Evolutionary conservation across 768 basidiomycete species (phyloP), one percentile per base, ranked within the genome.

Genomic region (Boletus huronensis): DNA sequence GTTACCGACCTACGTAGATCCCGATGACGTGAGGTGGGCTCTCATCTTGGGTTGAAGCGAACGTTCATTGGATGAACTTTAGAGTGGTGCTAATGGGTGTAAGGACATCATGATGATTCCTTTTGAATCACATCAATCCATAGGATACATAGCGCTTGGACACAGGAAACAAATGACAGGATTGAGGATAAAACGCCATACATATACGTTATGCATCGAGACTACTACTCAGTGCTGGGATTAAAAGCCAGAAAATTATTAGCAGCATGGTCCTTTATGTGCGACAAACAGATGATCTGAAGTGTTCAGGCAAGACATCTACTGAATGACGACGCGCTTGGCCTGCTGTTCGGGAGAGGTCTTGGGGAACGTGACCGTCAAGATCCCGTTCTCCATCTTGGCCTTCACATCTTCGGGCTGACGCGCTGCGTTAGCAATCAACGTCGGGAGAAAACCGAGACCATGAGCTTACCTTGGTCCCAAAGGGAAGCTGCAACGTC

Each of bases 301-400:
- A n/a, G n/a, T n/a, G n/a, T n/a, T n/a, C 19, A 14, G 7, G 26
- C 17, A 16, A 21, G 14, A 28, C n/a, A 28, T 47, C 45, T 54
- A 54, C 44, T 51, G 45, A 21, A 62, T 39, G 3, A 63, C 61
- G 48, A 81, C 74, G 46, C 69, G 77, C 70, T 75, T 75, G 13
- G 77, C 75, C 6, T 70, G 70, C 50, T 65, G 54, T 55, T 80
- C 79, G 6, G 71, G 53, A 17, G 26, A 64, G 3, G 71, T 63
- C 67, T 74, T 78, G 16, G 80, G 80, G 70, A 82, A 82, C 16
- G 70, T 74, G 26, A 82, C 70, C 1, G 69, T 71, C 57, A 83
- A 63, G 17, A 82, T 58, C 1, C 79, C 80, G 31, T 79, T 61
- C 44, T 76, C 75, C 74, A 82, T 76, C 34, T 63, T 66, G 1